Percentiles rank a stretch among this genome's conserved stretches.
These are phyloP conservation scores for Acanthamoeba triangularis DNA, from an alignment of 208 protist species.

Conservation along the genomic window DNA sequence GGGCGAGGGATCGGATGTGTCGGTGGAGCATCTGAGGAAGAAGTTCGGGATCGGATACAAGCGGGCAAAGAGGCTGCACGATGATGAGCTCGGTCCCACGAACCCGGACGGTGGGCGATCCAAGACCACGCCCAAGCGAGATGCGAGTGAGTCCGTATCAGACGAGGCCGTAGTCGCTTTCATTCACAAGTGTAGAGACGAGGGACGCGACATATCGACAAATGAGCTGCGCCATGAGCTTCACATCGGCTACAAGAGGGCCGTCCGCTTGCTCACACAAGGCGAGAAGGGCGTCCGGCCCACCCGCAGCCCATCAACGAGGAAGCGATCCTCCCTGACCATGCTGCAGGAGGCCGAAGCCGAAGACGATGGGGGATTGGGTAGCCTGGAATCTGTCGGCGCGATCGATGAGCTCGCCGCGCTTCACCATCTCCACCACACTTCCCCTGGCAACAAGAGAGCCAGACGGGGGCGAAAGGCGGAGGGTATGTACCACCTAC, in stretches of 20 bases:
- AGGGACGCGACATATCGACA: conserved; percentile 21
- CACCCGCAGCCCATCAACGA: background rate
- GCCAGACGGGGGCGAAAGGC: background rate
- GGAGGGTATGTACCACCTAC: background rate
- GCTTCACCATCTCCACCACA: background rate
- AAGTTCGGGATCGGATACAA: conserved; percentile 51
- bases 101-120: background rate
- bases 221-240: conserved; percentile 59
- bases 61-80: conserved; percentile 35
- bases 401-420: background rate
- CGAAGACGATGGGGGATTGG: background rate
- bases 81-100: conserved; percentile 23
- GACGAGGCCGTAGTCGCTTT: background rate
- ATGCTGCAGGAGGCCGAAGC: no score
- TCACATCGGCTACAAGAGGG: conserved; percentile 59
- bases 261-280: background rate
- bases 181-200: conserved; percentile 33
- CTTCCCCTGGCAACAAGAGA: background rate
- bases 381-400: background rate
- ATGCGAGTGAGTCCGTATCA: background rate
- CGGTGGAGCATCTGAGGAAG: conserved; percentile 50
- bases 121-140: background rate
- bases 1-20: conserved; percentile 4
- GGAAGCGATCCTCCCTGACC: background rate
- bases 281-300: background rate